These are phyloP conservation scores for Schizonepeta tenuifolia DNA, from an alignment of 257 asterid genomes.

Conservation along the genomic window DNA sequence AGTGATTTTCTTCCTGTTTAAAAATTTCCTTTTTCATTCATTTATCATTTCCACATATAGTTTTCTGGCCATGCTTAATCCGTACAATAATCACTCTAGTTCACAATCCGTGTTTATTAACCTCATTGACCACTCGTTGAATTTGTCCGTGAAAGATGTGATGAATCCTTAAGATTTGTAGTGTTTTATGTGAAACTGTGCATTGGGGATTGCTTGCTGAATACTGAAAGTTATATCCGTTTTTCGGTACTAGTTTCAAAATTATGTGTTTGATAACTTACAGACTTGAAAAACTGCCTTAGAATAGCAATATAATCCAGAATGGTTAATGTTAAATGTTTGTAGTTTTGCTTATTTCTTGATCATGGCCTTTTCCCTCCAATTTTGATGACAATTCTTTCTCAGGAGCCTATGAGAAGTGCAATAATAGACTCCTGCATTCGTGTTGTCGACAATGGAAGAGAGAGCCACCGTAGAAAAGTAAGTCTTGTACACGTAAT, in stretches of 20 bases:
- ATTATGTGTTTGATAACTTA: neutral
- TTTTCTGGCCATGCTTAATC: neutral
- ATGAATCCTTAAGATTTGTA: neutral
- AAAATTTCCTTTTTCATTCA: too few species aligned
- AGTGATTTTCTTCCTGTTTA: too few species aligned
- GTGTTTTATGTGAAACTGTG: neutral
- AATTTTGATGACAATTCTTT: constrained; percentile 22
- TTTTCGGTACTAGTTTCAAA: neutral
- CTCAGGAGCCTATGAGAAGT: constrained; percentile 83
- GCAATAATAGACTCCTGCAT: constrained; percentile 92
- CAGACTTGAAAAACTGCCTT: neutral
- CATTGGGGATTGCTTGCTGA: neutral
- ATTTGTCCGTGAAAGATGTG: neutral
- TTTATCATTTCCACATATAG: neutral
- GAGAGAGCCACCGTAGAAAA: constrained; percentile 69
- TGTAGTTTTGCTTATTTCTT: neutral
- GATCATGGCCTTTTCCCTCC: neutral
- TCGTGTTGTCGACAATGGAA: constrained; percentile 83
- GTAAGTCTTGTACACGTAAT: constrained; percentile 35
- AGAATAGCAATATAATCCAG: constrained; percentile 4
- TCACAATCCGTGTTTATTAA: too few species aligned
- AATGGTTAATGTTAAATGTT: neutral
- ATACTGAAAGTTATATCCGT: neutral
- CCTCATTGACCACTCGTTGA: neutral
- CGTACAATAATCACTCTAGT: too few species aligned